These are phyloP conservation scores for Acidiella bohemica DNA, from an alignment of 495 filamentous ascomycete species.

Conservation along the genomic window DNA sequence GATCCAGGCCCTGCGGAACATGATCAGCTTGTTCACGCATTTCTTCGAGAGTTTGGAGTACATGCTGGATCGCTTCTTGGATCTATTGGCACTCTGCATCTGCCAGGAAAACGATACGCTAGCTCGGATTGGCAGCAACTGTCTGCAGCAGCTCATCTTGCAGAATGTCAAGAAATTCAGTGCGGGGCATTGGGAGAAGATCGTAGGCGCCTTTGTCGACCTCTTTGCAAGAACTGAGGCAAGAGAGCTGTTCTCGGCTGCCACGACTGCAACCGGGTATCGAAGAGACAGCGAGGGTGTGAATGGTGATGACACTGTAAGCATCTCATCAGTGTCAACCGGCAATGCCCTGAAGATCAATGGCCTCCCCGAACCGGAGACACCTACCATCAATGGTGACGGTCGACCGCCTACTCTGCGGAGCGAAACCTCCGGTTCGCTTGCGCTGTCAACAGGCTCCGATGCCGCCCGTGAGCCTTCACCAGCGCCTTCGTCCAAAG, in stretches of 20 bases:
- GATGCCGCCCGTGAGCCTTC: conserved; percentile 14
- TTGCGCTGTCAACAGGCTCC: conserved; percentile 6
- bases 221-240: conserved; percentile 91
- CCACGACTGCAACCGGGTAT: conserved; percentile 35
- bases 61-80: conserved; percentile 91
- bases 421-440: conserved; percentile 1
- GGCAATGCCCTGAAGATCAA: conserved; percentile 31
- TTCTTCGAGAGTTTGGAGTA: conserved; percentile 92
- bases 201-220: conserved; percentile 89
- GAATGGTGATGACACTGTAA: conserved; percentile 4
- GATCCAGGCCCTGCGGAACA: conserved; percentile 95
- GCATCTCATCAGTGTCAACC: too few species aligned
- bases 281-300: conserved; percentile 6
- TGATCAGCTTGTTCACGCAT: conserved; percentile 97
- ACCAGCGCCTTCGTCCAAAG: conserved; percentile 14
- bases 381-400: conserved; percentile 7
- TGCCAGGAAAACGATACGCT: conserved; percentile 99
- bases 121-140: conserved; percentile 93
- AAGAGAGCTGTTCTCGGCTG: conserved; percentile 81
- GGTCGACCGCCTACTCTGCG: neutral
- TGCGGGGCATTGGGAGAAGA: conserved; percentile 77
- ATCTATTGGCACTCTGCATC: conserved; percentile 86
- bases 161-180: conserved; percentile 89
- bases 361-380: conserved; percentile 21
- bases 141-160: conserved; percentile 85